Evolutionary conservation across 2,329 filamentous ascomycete genomes (phyloP), one percentile per base, ranked within the genome.

Genomic region (Chaetothyriales sp.): DNA sequence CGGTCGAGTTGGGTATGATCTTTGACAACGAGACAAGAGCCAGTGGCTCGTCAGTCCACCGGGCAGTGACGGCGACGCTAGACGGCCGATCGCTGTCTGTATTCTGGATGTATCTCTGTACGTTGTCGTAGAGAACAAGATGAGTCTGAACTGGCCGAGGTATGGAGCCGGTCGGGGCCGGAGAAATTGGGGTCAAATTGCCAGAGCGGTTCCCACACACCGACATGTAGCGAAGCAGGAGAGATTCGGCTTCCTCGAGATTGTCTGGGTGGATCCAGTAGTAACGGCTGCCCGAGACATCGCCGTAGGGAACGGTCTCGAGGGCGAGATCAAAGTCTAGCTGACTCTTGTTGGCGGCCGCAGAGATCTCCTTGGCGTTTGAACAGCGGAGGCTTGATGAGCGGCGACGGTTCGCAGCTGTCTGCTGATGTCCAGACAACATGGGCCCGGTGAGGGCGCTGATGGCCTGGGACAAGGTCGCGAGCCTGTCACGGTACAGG

Each of bases 211-310:
- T 44, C 5, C 52, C 25, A 20, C 18, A n/a, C 3, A 55, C 32
- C 4, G 51, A 56, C 57, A 72, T 67, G 49, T 75, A 65, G 52
- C 76, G 72, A 3, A 76, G 63, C 9, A 78, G 57, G 2, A 77
- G 59, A 7, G 77, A 67, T 47, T 75, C 70, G n/a, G 74, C 63
- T 61, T 77, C 73, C 19, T 77, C 69, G 42, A 76, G 59, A 55
- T 76, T 72, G 51, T 78, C 75, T 1, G 67, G 63, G 58, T 77
- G 74, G 46, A 77, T 67, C 69, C 75, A 77, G 55, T 76, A 78
- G 15, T 68, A 68, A 1, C 73, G 73, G 49, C 70, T 70, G 25
- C 63, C 67, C 10, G 71, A 71, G 46, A 63, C 58, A 7, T 66
- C 59, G 2, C 73, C 73, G 7, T 76, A 60, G 9, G 73, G 72